Conservation (phyloP, 2,329 filamentous ascomycete genomes). For the Anisogramma anomala region DNA sequence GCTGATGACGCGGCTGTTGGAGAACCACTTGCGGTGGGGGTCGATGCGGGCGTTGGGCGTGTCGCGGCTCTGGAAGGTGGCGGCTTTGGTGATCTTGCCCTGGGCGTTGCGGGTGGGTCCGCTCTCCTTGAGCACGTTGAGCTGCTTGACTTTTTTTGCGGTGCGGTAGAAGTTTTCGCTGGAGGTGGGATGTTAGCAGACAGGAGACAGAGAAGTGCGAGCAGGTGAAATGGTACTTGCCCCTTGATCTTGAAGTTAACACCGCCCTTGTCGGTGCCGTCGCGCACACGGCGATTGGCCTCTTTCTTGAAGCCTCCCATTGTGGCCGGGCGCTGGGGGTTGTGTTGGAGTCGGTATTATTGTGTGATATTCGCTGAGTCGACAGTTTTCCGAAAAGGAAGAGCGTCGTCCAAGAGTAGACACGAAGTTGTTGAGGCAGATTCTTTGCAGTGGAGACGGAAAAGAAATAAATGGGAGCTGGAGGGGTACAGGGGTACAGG, state of each 20-base stretch:
- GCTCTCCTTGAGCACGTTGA: slow-evolving; percentile 87
- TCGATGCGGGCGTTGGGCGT: slow-evolving; percentile 17
- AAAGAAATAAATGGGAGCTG: slow-evolving; percentile 11
- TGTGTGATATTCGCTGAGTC: neutral
- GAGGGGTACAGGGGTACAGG: slow-evolving; percentile 10
- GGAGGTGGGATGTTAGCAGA: neutral
- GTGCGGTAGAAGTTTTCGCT: slow-evolving; percentile 25
- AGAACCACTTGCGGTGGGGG: slow-evolving; percentile 81
- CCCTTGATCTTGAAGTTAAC: slow-evolving; percentile 88
- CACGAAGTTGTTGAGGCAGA: too few relatives aligned
- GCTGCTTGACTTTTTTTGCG: slow-evolving; percentile 77
- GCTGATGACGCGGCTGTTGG: slow-evolving; percentile 79
- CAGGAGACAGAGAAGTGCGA: neutral
- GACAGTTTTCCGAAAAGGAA: neutral
- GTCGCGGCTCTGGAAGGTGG: slow-evolving; percentile 41
- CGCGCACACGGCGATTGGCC: slow-evolving; percentile 64
- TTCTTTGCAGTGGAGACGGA: too few relatives aligned
- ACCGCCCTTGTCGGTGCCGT: slow-evolving; percentile 57
- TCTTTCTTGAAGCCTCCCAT: slow-evolving; percentile 96
- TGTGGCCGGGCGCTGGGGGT: slow-evolving; percentile 13
- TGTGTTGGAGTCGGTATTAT: too few relatives aligned
- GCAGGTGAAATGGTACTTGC: slow-evolving; percentile 2
- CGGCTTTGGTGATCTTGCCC: slow-evolving; percentile 76
- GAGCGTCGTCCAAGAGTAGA: too few relatives aligned
- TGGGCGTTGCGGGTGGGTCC: slow-evolving; percentile 69